Percentiles rank a stretch among this genome's conserved stretches.
Conservation (phyloP, 2,329 filamentous ascomycete species). For the Colletotrichum abscissum region DNA sequence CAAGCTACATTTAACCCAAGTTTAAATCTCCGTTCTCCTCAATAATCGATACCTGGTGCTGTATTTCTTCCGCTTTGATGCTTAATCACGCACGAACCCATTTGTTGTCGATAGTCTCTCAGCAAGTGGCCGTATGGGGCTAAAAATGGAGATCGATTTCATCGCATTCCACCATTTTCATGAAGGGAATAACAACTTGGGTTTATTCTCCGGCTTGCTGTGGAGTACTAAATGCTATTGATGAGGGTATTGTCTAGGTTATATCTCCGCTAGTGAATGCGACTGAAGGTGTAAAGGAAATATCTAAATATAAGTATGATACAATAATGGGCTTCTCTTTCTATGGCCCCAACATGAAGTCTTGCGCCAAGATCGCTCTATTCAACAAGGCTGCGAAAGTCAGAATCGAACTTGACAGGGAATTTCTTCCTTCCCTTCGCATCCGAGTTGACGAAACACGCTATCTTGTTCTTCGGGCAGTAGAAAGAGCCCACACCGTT, state of each 20-base stretch:
- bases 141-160: no score
- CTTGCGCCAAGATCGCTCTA: not conserved
- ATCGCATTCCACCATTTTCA: no score
- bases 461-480: constrained; percentile 15
- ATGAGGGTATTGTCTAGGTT: not conserved
- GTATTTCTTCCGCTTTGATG: no score
- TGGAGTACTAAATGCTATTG: not conserved
- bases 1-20: no score
- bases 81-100: no score
- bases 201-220: no score
- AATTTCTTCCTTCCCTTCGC: constrained; percentile 27
- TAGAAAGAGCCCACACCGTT: constrained; percentile 15
- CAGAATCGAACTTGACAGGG: constrained; percentile 16
- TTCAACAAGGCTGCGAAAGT: constrained; percentile 2
- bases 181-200: no score
- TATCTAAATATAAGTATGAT: not conserved
- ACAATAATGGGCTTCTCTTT: not conserved
- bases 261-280: not conserved
- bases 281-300: not conserved
- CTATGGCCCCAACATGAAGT: no score
- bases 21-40: no score
- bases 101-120: no score
- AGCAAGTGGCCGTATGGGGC: no score
- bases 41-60: no score
- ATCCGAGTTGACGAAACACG: constrained; percentile 22